A percentile compares a stretch with the other conserved stretches of the same genome.
Evolutionary conservation across 2,329 filamentous ascomycete genomes (phyloP).

Genomic region (Cordyceps cicadae): DNA sequence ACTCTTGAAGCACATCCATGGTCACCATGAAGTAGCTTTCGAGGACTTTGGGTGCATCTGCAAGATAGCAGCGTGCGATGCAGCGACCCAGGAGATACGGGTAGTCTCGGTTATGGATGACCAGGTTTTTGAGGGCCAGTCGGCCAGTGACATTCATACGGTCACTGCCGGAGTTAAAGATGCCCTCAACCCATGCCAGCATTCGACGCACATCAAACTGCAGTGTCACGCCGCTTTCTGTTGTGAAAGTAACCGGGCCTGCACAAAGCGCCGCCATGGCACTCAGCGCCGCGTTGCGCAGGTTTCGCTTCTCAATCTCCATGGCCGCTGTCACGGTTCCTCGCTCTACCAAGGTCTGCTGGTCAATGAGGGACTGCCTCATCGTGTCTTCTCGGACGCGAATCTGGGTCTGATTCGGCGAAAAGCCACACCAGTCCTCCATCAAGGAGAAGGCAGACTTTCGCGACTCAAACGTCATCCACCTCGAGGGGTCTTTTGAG

Average conservation of each 20-base stretch:
- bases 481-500: constrained; percentile 75
- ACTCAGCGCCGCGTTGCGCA: constrained; percentile 82
- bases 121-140: constrained; percentile 79
- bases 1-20: constrained; percentile 74
- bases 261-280: constrained; percentile 92
- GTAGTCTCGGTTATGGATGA: constrained; percentile 83
- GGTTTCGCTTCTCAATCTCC: constrained; percentile 92
- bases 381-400: constrained; percentile 77
- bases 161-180: constrained; percentile 87
- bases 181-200: constrained; percentile 90
- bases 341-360: constrained; percentile 66
- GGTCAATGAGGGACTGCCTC: constrained; percentile 74
- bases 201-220: constrained; percentile 90
- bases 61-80: constrained; percentile 82
- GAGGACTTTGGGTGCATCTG: constrained; percentile 71
- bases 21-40: constrained; percentile 95
- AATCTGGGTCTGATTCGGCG: constrained; percentile 79
- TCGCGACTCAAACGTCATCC: constrained; percentile 95
- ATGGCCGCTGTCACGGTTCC: constrained; percentile 78
- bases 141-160: constrained; percentile 85
- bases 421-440: constrained; percentile 99
- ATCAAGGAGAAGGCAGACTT: constrained; percentile 94
- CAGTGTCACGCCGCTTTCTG: constrained; percentile 76
- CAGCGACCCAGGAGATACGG: constrained; percentile 80
- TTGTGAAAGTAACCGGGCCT: constrained; percentile 76